Base-by-base conservation (phyloP, 345 rosid species). In the Salix exigua region DNA sequence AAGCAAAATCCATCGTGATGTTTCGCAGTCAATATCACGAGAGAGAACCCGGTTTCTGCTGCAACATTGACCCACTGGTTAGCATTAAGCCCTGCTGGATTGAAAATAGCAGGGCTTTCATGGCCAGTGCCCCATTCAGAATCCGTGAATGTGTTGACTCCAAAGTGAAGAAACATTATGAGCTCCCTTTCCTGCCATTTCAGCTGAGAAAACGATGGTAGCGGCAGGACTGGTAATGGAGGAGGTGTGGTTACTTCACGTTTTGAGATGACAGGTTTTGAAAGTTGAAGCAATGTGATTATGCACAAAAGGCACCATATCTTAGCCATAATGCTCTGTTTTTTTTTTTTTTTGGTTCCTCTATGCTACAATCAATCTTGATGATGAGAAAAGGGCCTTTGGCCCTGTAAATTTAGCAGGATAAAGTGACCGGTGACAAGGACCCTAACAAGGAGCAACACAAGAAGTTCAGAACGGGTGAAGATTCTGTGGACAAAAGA, bases 1-100 rank as follows among this genome's bases (percentile, higher is more conserved):
- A 91, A 70, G 80, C 97, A 91, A 68, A 91, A 91, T 5, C 97
- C 97, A 9, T 91, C 97, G 35, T 91, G 94, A 84, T 91, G 97
- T 83, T 91, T 91, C 0, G 94, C 97, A 0, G 97, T 91, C 5
- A 90, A 81, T 53, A 91, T 88, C 82, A 91, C 35, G 11, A 91
- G 87, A 14, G 88, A 84, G 31, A 87, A 37, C 17, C 97, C 89
- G 0, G 94, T 90, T 26, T 80, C 92, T 4, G 80, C 80, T 0
- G 97, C 92, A 3, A 83, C 30, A 30, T 60, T 66, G 11, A 83
- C 85, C 97, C 97, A 91, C 75, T 91, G 94, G 67, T 35, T 64
- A 0, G 92, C 77, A 48, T 90, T 13, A 23, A 91, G 87, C 19
- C 86, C 85, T 0, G 51, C 71, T 0, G 94, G 96, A 60, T 87